These are phyloP conservation scores for Pontederia crassipes DNA, from an alignment of 176 grass and related monocot species.

Conservation along the genomic window DNA sequence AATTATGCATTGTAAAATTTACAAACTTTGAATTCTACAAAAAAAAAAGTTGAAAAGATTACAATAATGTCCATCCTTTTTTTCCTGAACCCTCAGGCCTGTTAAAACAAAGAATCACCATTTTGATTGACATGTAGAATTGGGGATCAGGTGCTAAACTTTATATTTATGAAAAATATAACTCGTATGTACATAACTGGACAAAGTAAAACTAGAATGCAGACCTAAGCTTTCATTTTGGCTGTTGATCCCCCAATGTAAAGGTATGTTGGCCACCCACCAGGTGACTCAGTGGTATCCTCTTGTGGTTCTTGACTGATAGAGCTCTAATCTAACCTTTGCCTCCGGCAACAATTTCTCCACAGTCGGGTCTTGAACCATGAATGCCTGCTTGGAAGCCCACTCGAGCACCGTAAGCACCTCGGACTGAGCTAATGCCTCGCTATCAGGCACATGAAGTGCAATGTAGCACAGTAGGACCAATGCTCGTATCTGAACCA, in stretches of 20 bases:
- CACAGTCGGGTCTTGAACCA: conserved; percentile 61
- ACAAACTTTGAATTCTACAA: too few relatives aligned
- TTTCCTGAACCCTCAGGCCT: too few relatives aligned
- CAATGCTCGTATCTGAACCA: conserved; percentile 59
- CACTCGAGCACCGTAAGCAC: conserved; percentile 78
- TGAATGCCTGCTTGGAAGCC: conserved; percentile 66
- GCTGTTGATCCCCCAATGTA: neutral
- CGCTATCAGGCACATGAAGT: conserved; percentile 66
- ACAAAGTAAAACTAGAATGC: too few relatives aligned
- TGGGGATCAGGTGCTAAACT: too few relatives aligned
- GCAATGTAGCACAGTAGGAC: conserved; percentile 75
- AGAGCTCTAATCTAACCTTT: conserved; percentile 72
- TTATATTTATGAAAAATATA: too few relatives aligned
- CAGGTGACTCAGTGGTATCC: conserved; percentile 47
- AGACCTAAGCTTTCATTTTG: too few relatives aligned
- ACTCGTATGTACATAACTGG: too few relatives aligned
- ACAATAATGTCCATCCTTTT: too few relatives aligned
- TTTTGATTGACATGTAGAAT: too few relatives aligned
- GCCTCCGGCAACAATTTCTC: conserved; percentile 74
- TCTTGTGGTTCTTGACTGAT: conserved; percentile 75
- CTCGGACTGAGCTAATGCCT: conserved; percentile 83
- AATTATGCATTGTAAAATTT: too few relatives aligned
- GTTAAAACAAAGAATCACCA: too few relatives aligned
- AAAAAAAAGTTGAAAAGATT: too few relatives aligned
- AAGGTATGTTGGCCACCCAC: neutral